These are phyloP conservation scores for Cryptomeria japonica DNA, from an alignment of 75 land plant species.

Conservation along the genomic window DNA sequence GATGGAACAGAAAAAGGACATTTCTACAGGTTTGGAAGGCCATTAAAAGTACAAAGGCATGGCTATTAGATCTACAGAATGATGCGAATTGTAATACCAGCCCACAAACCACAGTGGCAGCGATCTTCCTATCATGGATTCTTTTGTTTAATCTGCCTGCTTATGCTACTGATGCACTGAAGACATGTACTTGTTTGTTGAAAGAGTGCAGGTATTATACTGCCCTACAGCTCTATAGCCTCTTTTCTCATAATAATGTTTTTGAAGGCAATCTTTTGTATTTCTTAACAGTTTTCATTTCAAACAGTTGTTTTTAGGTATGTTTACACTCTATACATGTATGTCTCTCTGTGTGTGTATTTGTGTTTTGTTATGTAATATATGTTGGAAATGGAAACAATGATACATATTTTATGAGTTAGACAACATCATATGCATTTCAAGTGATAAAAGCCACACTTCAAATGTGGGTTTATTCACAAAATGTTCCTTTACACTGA, in stretches of 20 bases:
- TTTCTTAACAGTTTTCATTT: neutral
- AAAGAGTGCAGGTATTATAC: slow-evolving; percentile 69
- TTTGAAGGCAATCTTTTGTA: neutral
- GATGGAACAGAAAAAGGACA: slow-evolving; percentile 2
- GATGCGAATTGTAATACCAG: neutral
- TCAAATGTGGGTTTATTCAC: neutral
- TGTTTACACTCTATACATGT: neutral
- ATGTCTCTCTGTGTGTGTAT: neutral
- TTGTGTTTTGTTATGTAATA: neutral
- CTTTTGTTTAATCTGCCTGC: slow-evolving; percentile 44
- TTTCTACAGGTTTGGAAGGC: neutral
- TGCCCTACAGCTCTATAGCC: neutral
- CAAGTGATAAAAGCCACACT: neutral
- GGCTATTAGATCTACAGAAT: neutral
- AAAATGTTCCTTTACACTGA: neutral
- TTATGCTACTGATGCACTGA: slow-evolving; percentile 70
- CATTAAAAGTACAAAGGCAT: slow-evolving; percentile 1
- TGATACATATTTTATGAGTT: neutral
- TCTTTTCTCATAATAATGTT: neutral
- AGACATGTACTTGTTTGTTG: slow-evolving; percentile 68
- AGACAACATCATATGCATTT: neutral
- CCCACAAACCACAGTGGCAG: slow-evolving; percentile 5
- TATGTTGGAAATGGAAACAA: neutral
- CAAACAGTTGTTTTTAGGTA: neutral
- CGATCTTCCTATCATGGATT: slow-evolving; percentile 24